A percentile compares a stretch with the other conserved stretches of the same genome.
These are phyloP conservation scores for Thinopyrum obtusiflorum DNA, from an alignment of 202 grass and related monocot genomes.

Conservation along the genomic window DNA sequence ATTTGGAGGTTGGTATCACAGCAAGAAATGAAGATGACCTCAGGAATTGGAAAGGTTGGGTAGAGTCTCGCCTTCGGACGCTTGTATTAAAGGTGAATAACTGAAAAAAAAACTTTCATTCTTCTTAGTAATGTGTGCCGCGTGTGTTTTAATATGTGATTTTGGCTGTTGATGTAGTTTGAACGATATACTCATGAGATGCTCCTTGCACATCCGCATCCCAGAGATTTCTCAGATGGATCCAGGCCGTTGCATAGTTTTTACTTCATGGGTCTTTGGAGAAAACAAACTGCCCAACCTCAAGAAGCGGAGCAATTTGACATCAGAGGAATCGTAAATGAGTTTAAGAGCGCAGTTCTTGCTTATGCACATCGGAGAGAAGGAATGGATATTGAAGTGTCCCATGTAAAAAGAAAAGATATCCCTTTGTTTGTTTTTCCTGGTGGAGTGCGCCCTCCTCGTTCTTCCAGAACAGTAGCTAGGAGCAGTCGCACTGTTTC, in stretches of 20 bases:
- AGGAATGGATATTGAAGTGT: constrained; percentile 86
- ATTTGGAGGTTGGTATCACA: constrained; percentile 74
- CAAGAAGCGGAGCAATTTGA: constrained; percentile 83
- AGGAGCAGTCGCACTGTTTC: constrained; percentile 31
- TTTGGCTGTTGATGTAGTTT: constrained; percentile 49
- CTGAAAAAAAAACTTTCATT: constrained; percentile 4
- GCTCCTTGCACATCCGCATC: constrained; percentile 76
- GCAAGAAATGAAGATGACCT: constrained; percentile 85
- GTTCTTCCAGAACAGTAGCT: constrained; percentile 41
- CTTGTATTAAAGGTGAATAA: constrained; percentile 51
- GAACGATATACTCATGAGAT: constrained; percentile 66
- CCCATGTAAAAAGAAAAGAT: constrained; percentile 67
- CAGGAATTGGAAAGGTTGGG: constrained; percentile 96
- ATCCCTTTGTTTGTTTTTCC: constrained; percentile 73
- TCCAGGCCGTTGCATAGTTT: constrained; percentile 58
- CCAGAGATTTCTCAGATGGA: constrained; percentile 70
- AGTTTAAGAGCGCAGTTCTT: constrained; percentile 66
- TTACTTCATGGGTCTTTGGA: constrained; percentile 85
- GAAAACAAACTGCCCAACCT: constrained; percentile 39
- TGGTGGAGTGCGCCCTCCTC: constrained; percentile 56
- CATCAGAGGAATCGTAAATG: constrained; percentile 80
- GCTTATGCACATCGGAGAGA: constrained; percentile 50
- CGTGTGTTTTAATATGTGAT: constrained; percentile 16
- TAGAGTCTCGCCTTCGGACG: constrained; percentile 38
- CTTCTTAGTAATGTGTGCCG: background rate